Base-by-base conservation (phyloP, 2,329 filamentous ascomycete genomes). In the Geosmithia putterillii region DNA sequence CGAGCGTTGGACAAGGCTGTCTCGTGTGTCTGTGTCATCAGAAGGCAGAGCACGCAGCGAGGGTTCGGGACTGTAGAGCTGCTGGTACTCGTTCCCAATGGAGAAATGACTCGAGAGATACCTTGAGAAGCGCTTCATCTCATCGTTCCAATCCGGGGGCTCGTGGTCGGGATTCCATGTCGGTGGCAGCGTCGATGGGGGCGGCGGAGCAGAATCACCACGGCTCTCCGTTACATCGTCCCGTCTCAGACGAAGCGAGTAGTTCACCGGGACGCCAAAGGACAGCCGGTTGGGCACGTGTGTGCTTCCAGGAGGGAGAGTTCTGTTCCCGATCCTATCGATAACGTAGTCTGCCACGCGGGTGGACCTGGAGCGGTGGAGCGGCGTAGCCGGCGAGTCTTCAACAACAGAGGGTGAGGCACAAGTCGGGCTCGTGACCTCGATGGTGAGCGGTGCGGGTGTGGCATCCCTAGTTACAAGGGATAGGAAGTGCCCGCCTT, bases 401-500 rank as follows among this genome's bases (percentile, higher is more conserved):
- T 23, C 19, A 32, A 3, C 10, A 19, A 10, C 15, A 17, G 38
- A 25, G 19, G 15, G 6, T 32, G 28, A 9, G 28, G n/a, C n/a
- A n/a, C n/a, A n/a, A n/a, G n/a, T n/a, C n/a, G n/a, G n/a, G n/a
- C n/a, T 32, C 3, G 6, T 28, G 15, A 14, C 22, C 4, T 20
- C 20, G 34, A 7, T 21, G 10, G 34, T 38, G 19, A 22, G 23
- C 18, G n/a, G n/a, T n/a, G n/a, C n/a, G n/a, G n/a, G n/a, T n/a
- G 8, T 14, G 9, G 12, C 17, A 4, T 25, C 32, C 9, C 25
- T n/a, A 2, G 60, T 49, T 2, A 63, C 44, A 19, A 75, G 58
- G 0, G 61, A 57, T 1, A 67, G 61, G 52, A 82, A 76, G 0
- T 66, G 52, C 2, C 73, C 69, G 5, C 55, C 57, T 19, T 51